Evolutionary conservation across 1,284 basidiomycete species (phyloP), one percentile per base, ranked within the genome.

Genomic region (Leccinum pallidistipes): DNA sequence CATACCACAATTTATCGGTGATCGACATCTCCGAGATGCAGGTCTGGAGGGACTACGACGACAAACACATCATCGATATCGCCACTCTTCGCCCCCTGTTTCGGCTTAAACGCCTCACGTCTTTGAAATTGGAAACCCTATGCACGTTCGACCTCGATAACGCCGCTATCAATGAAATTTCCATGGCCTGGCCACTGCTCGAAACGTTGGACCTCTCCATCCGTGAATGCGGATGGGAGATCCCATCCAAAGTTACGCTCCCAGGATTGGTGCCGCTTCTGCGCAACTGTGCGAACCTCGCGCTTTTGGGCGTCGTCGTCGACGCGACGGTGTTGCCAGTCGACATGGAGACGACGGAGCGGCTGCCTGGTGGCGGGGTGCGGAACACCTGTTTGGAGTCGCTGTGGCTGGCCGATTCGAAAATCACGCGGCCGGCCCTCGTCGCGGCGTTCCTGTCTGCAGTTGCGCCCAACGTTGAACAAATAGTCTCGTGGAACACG

Each of bases 11-110:
- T 24, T 2, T 73, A 5, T 72, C 69, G 16, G 53, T 59, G 16
- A 67, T 71, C 56, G 71, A 71, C 32, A 72, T 71, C 6, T 72
- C 68, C 34, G 71, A 72, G 45, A 73, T 71, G 70, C 68, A 69
- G 38, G 65, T 73, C 54, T 72, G 70, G 62, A 61, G 63, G 18
- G 69, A 70, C 57, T 73, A 72, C 1, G 70, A 72, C 56, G 66
- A 73, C 50, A 73, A 73, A 36, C 70, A 70, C 29, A 68, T 73
- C 59, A 72, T 74, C 6, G 63, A 71, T 10, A 64, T 72, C 21
- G 7, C 63, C 47, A 56, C 32, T 27, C 65, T 71, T 5, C 70
- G 65, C 6, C 71, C 70, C 4, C 67, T 71, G n/a, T 69, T 71
- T 45, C 61, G 59, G 6, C 65, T 71, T 55, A 59, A 59, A 9